Conservation (phyloP, 2,329 filamentous ascomycete species). For the Cordyceps tenuipes region DNA sequence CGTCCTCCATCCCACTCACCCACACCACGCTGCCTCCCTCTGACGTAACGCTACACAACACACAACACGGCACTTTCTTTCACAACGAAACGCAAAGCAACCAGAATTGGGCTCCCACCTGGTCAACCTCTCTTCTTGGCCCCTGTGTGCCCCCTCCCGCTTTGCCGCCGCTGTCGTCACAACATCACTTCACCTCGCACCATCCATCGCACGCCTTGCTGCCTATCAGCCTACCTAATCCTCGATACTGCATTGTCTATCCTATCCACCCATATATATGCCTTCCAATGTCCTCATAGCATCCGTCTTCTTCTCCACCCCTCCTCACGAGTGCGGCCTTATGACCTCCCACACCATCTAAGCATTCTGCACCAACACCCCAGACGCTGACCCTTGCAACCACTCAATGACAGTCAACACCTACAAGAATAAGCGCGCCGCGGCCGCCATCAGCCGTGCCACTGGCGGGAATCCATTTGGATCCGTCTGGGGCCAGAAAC, state of each 20-base stretch:
- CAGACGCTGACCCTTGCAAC: not conserved
- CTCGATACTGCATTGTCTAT: not conserved
- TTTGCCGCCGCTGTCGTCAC: not conserved
- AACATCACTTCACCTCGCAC: not conserved
- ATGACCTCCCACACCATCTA: not conserved
- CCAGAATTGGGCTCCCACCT: constrained; percentile 2
- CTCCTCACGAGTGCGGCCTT: not conserved
- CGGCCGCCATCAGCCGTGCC: constrained; percentile 34
- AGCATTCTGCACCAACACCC: not conserved
- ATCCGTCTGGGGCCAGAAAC: constrained; percentile 29
- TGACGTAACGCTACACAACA: not conserved
- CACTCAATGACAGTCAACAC: constrained; percentile 33
- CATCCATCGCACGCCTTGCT: not conserved
- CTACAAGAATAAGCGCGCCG: constrained; percentile 35
- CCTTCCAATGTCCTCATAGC: not conserved
- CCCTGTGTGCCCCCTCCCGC: not conserved
- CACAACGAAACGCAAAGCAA: not conserved
- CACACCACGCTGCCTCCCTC: not conserved
- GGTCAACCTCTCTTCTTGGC: not conserved
- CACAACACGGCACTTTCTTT: not conserved
- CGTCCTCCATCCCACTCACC: not conserved
- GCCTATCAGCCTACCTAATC: not conserved
- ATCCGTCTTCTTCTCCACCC: not conserved
- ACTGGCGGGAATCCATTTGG: constrained; percentile 38
- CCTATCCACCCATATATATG: not conserved